Base-by-base conservation (phyloP, 2,329 filamentous ascomycete species). In the Colletotrichum eremochloae region DNA sequence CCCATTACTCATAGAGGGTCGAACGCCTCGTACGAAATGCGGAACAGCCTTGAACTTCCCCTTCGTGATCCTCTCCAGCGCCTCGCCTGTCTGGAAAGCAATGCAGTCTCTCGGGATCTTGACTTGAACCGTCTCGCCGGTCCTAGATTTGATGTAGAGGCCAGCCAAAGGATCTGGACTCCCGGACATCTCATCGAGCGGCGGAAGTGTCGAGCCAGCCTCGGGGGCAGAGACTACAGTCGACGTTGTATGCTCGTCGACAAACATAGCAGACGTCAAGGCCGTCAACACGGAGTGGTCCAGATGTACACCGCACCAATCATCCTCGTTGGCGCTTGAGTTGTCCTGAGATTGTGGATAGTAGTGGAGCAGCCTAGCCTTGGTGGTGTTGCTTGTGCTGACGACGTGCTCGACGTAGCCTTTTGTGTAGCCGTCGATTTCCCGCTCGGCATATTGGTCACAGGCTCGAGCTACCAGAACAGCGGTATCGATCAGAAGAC, bases 271-370 rank as follows among this genome's bases (percentile, higher is more conserved):
- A 1, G 93, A 95, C 0, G 96, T 98, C 52, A 98, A 87, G 18
- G 95, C 96, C 0, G 96, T 98, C 50, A 98, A 86, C 80, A 96
- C 98, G 53, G 96, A 95, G 78, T 98, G 95, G 81, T 98, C 96
- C 69, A 96, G 86, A 80, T 64, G 62, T 1, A 64, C 62, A 82
- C 97, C 94, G 81, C 97, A 95, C 72, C 94, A 92, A 69, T 85
- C 85, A 38, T 80, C 81, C 75, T 74, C 81, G 38, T 66, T 67
- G 2, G 14, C 56, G 24, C 42, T 50, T 4, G 64, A n/a, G 18
- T 31, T 48, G n/a, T 52, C 55, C 56, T 71, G 63, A 0, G 68
- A 48, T 78, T 87, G 87, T 1, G 96, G 96, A 77, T 95, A 98
- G 82, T 99, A 99, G 83, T 99, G 96, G 76, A 98, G 84, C 40